A percentile compares a stretch with the other conserved stretches of the same genome.
Conservation (phyloP, 495 filamentous ascomycete species). For the Talaromyces trachyspermus region DNA sequence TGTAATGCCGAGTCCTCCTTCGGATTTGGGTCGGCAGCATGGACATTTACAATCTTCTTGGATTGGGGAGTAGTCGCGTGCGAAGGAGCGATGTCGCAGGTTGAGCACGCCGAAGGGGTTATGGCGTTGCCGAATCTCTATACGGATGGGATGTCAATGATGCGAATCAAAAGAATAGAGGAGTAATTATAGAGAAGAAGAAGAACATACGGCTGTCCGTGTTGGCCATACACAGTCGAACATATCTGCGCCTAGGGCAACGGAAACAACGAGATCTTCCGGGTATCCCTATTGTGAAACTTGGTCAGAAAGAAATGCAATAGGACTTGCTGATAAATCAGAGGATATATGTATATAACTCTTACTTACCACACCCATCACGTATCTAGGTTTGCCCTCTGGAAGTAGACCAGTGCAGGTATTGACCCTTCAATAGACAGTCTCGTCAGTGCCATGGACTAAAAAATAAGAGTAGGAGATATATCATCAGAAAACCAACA, state of each 20-base stretch:
- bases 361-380: conserved; percentile 87
- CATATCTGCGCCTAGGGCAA: conserved; percentile 95
- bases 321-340: too few relatives aligned
- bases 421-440: conserved; percentile 50
- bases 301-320: too few relatives aligned
- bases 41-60: conserved; percentile 73
- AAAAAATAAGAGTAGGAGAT: background rate
- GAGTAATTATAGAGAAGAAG: background rate
- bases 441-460: background rate
- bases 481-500: conserved; percentile 20
- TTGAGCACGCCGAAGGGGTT: conserved; percentile 76
- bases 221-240: conserved; percentile 99
- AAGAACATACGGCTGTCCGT: conserved; percentile 61
- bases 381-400: conserved; percentile 87
- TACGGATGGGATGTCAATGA: too few relatives aligned
- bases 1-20: conserved; percentile 78
- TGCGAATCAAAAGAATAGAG: too few relatives aligned
- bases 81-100: conserved; percentile 66
- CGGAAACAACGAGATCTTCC: conserved; percentile 84
- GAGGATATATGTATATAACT: too few relatives aligned
- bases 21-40: conserved; percentile 60
- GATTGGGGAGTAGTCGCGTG: conserved; percentile 73
- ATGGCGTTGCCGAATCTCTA: conserved; percentile 91
- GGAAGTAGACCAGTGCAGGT: conserved; percentile 81
- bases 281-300: conserved; percentile 76